A percentile compares a stretch with the other conserved stretches of the same genome.
phyloP scores from a whole-genome alignment of 495 filamentous ascomycete species.

The Talaromyces thailandensis region DNA sequence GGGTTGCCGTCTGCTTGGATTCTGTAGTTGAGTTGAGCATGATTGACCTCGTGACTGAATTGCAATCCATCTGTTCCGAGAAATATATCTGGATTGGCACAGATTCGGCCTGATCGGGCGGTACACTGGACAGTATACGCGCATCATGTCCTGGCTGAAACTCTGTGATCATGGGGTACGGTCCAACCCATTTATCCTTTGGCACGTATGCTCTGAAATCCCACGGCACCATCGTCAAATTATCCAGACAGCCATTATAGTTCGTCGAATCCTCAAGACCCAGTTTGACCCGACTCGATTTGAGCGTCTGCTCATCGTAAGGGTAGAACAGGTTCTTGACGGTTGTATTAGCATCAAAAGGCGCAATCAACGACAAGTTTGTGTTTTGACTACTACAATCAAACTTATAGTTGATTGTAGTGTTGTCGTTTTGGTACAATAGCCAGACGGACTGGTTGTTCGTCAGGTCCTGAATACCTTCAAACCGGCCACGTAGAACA shows the following conservation, averaged over 20 bases:
- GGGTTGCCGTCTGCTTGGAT: constrained; percentile 24
- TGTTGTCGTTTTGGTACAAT: constrained; percentile 55
- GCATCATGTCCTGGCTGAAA: constrained; percentile 58
- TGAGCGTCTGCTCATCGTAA: constrained; percentile 46
- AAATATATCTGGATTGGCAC: constrained; percentile 49
- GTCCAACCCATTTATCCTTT: constrained; percentile 34
- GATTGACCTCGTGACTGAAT: constrained; percentile 40
- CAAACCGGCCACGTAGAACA: constrained; percentile 42
- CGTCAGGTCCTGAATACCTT: constrained; percentile 42
- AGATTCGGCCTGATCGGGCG: constrained; percentile 32
- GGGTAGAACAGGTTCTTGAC: constrained; percentile 64
- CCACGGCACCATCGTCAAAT: constrained; percentile 44
- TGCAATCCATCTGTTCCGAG: constrained; percentile 55
- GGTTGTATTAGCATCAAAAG: constrained; percentile 45
- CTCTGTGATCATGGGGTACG: constrained; percentile 58
- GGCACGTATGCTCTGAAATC: constrained; percentile 60
- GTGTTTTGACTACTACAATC: constrained; percentile 40
- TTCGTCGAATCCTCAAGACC: constrained; percentile 33
- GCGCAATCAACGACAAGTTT: constrained; percentile 43
- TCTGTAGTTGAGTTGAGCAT: constrained; percentile 45
- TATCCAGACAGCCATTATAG: constrained; percentile 48
- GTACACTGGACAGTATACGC: constrained; percentile 43
- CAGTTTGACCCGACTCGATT: constrained; percentile 26
- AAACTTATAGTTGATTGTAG: constrained; percentile 48
- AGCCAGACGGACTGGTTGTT: constrained; percentile 55